Evolutionary conservation across 768 basidiomycete species (phyloP).

Genomic region (Flagelloscypha sp.): DNA sequence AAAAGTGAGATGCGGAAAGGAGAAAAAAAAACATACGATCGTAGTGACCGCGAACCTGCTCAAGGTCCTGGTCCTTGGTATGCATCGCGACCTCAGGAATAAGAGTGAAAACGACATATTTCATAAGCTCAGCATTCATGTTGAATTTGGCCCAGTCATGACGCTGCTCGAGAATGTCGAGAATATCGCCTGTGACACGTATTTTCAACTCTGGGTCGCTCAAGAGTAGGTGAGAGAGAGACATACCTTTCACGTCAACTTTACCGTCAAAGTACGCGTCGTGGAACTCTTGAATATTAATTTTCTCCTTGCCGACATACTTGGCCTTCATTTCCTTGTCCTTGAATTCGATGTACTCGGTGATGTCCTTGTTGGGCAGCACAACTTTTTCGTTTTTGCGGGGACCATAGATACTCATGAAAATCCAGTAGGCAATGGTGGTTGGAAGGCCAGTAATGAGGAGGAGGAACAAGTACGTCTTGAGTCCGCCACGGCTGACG

Average conservation of each 20-base stretch:
- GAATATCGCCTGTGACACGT: conserved; percentile 63
- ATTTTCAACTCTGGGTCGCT: conserved; percentile 1
- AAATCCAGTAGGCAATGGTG: conserved; percentile 81
- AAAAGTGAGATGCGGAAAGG: conserved; percentile 4
- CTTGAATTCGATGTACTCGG: conserved; percentile 86
- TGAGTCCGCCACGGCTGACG: conserved; percentile 77
- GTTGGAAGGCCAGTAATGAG: conserved; percentile 68
- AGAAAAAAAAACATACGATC: conserved; percentile 51
- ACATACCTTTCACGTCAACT: conserved; percentile 85
- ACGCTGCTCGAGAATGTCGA: conserved; percentile 88
- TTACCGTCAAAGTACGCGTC: conserved; percentile 97
- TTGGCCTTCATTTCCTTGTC: conserved; percentile 71
- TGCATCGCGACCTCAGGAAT: conserved; percentile 93
- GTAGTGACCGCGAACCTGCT: conserved; percentile 93
- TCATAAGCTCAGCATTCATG: conserved; percentile 87
- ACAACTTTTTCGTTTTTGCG: conserved; percentile 80
- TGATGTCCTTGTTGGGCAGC: conserved; percentile 79
- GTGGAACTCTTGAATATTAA: conserved; percentile 96
- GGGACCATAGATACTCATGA: conserved; percentile 74
- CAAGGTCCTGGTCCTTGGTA: conserved; percentile 85
- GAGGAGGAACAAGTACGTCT: conserved; percentile 77
- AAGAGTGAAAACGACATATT: conserved; percentile 82
- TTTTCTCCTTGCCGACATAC: conserved; percentile 82
- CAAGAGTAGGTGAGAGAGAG: background rate
- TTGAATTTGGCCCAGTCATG: conserved; percentile 94